phyloP scores from a whole-genome alignment of 495 filamentous ascomycete genomes.

The Penicillium cataractarum region DNA sequence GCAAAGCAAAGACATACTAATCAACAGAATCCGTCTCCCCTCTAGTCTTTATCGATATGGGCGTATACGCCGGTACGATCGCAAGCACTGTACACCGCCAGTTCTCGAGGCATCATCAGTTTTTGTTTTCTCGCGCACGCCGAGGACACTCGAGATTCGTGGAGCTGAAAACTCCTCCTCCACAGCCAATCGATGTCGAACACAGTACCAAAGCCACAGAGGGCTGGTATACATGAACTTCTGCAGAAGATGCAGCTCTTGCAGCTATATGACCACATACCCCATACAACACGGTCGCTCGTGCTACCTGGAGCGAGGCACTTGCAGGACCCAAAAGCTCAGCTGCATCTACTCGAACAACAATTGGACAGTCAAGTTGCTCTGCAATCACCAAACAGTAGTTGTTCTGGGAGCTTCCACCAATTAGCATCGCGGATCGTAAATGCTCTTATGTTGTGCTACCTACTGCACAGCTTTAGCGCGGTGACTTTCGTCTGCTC shows the following conservation, averaged over 20 bases:
- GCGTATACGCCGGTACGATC: not conserved
- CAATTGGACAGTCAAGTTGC: not conserved
- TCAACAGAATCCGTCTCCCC: not conserved
- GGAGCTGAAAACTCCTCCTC: not conserved
- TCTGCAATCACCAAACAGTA: not conserved
- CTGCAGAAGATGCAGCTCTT: not conserved
- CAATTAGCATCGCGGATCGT: not conserved
- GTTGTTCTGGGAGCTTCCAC: not conserved
- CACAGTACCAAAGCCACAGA: not conserved
- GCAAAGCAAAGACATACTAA: not conserved
- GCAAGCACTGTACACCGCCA: not conserved
- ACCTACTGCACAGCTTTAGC: not conserved
- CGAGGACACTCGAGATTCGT: not conserved
- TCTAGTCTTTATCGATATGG: not conserved
- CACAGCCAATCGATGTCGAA: not conserved
- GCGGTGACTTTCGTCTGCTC: not conserved
- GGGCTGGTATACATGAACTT: not conserved
- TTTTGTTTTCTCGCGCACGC: not conserved
- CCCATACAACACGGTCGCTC: not conserved
- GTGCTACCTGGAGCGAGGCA: not conserved
- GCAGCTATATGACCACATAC: not conserved
- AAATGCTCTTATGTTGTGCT: not conserved
- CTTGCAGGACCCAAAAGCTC: not conserved
- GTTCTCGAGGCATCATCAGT: not conserved
- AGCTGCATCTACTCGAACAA: not conserved